Base-by-base conservation (phyloP, 2,329 filamentous ascomycete species). In the Sporothrix phasma region DNA sequence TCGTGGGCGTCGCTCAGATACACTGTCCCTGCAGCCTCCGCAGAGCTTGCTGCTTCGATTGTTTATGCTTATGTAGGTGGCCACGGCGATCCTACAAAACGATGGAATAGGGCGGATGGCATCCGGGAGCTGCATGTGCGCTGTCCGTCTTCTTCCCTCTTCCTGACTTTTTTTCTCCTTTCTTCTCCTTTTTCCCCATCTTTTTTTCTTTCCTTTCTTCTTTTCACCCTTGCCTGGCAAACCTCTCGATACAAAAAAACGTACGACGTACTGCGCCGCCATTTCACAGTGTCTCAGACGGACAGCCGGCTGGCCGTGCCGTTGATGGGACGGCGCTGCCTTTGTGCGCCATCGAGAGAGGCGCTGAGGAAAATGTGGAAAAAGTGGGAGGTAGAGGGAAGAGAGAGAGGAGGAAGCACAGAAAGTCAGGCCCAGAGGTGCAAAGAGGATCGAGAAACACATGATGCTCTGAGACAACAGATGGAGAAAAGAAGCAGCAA, bases 211-310 rank as follows among this genome's bases (percentile, higher is more conserved):
- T n/a, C n/a, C n/a, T n/a, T n/a, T n/a, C n/a, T n/a, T n/a, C n/a
- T n/a, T n/a, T n/a, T n/a, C n/a, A n/a, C n/a, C n/a, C n/a, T n/a
- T n/a, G n/a, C n/a, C n/a, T n/a, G n/a, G n/a, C n/a, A n/a, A n/a
- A n/a, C n/a, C n/a, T n/a, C n/a, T n/a, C n/a, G n/a, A n/a, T n/a
- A n/a, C n/a, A n/a, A n/a, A n/a, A n/a, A n/a, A n/a, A n/a, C n/a
- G n/a, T n/a, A n/a, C n/a, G n/a, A n/a, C n/a, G n/a, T n/a, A 56
- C 53, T 22, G 53, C n/a, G 53, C 53, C 31, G 34, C 53, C 53
- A 56, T 56, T 56, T 56, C 10, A 34, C 15, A 54, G 39, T 54
- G 51, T 54, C 51, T 54, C n/a, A 54, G 51, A 54, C 31, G 51
- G 31, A 13, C n/a, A 34, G n/a, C 51, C 51, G 34, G 51, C 31